Conservation (phyloP, 768 basidiomycete genomes). For the Suillus bovinus region DNA sequence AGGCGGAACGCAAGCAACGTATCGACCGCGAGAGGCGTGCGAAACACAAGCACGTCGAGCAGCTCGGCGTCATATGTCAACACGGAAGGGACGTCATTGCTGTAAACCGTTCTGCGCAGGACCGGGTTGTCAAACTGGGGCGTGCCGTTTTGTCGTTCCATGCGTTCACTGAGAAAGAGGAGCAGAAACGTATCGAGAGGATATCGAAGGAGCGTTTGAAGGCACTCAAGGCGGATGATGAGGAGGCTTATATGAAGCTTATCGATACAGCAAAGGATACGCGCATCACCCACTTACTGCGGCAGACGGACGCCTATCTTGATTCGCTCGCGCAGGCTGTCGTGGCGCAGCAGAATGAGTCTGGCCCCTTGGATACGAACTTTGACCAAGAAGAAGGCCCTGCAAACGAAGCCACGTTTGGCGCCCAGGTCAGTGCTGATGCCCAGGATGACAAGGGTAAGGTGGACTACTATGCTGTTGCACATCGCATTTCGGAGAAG, state of each 20-base stretch:
- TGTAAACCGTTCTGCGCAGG: slow-evolving; percentile 66
- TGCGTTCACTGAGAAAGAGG: slow-evolving; percentile 91
- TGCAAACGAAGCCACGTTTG: slow-evolving; percentile 87
- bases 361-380: slow-evolving; percentile 40
- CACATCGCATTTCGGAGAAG: slow-evolving; percentile 89
- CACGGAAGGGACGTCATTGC: slow-evolving; percentile 78
- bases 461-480: slow-evolving; percentile 95
- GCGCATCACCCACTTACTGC: slow-evolving; percentile 92
- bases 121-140: slow-evolving; percentile 62
- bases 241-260: slow-evolving; percentile 99
- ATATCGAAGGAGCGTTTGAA: slow-evolving; percentile 97
- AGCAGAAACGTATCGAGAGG: slow-evolving; percentile 94
- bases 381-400: slow-evolving; percentile 72
- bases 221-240: slow-evolving; percentile 96
- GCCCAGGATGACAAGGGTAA: slow-evolving; percentile 62
- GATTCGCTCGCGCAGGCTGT: slow-evolving; percentile 96
- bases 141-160: slow-evolving; percentile 85
- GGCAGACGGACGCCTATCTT: slow-evolving; percentile 93
- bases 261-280: slow-evolving; percentile 99
- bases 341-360: slow-evolving; percentile 84
- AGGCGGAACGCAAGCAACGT: slow-evolving; percentile 88
- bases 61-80: slow-evolving; percentile 80
- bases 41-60: slow-evolving; percentile 95
- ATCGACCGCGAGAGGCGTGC: slow-evolving; percentile 90
- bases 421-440: slow-evolving; percentile 72